phyloP scores from a whole-genome alignment of 805 yeast species.

The Ogataea wickerhamii region DNA sequence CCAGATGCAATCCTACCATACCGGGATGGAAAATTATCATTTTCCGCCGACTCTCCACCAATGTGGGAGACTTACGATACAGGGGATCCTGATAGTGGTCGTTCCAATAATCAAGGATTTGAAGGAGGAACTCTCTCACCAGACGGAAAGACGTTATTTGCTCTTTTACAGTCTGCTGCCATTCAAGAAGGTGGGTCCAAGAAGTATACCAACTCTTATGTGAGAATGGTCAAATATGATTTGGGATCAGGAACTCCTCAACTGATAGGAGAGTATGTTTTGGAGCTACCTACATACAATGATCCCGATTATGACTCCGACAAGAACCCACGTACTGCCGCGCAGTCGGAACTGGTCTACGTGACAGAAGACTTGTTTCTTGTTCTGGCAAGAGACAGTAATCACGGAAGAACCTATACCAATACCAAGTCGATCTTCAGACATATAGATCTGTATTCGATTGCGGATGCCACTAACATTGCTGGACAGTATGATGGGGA shows the following conservation, averaged over 20 bases:
- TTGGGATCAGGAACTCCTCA: conserved; percentile 17
- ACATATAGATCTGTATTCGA: conserved; percentile 28
- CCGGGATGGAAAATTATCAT: conserved; percentile 21
- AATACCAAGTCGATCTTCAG: conserved; percentile 26
- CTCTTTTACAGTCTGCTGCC: conserved; percentile 29
- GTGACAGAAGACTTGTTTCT: conserved; percentile 27
- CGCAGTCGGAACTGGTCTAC: conserved; percentile 31
- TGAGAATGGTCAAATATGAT: conserved; percentile 30
- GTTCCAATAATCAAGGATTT: conserved; percentile 31
- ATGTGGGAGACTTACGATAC: conserved; percentile 21
- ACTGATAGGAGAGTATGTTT: conserved; percentile 28
- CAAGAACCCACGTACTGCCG: conserved; percentile 29
- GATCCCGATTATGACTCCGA: conserved; percentile 17
- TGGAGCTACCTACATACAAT: conserved; percentile 27
- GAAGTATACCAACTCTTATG: conserved; percentile 19
- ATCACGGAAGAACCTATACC: conserved; percentile 23
- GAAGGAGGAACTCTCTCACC: conserved; percentile 32
- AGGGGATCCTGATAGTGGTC: conserved; percentile 28
- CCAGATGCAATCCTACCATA: conserved; percentile 30
- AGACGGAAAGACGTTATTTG: conserved; percentile 28
- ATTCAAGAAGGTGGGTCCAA: conserved; percentile 32
- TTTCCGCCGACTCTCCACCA: conserved; percentile 29
- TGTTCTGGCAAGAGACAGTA: conserved; percentile 31
- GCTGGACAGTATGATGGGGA: conserved; percentile 28
- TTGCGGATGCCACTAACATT: conserved; percentile 29